Base-by-base conservation (phyloP, 108 stramenopile genomes). In the Nitzschia inconspicua region DNA sequence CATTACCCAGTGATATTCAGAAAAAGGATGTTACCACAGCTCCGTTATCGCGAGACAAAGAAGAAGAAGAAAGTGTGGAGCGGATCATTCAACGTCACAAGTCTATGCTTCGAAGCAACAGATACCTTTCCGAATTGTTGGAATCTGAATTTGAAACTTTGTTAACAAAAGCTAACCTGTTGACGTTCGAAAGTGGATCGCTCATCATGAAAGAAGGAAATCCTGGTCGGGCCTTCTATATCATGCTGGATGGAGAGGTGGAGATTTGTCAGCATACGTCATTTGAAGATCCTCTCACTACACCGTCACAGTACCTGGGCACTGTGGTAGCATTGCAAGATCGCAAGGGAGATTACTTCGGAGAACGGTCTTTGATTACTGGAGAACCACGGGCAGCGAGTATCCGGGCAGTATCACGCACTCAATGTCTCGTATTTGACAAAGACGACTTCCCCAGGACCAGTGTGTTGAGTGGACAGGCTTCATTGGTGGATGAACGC, bases 301-400 rank as follows among this genome's bases (percentile, higher is more conserved):
- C 83, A 2, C 80, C 84, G 0, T 79, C 85, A 0, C 36, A 72
- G 0, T 90, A 88, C 53, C 52, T 90, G 2, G 88, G 88, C 40
- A 75, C 85, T 31, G 87, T 86, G 23, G 79, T 93, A 26, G 87
- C 86, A 50, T 65, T 77, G n/a, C 50, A 89, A 8, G 80, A 72
- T 35, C 50, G 79, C 20, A 47, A 47, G 32, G 74, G 81, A 44
- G 85, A 91, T 40, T 93, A 78, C 63, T 95, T 95, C 66, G 94
- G 94, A 14, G 94, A 95, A 77, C 78, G 89, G n/a, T 76, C 89
- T 23, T 65, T 95, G 19, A 84, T 95, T 32, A 95, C 94, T 0
- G 81, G 86, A 27, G 91, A 95, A 66, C 91, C 89, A 2, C 84
- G 94, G 3, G 94, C 94, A 11, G 94, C 94, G 0, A 88, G 77